Evolutionary conservation across 1,284 basidiomycete genomes (phyloP), one percentile per base, ranked within the genome.

Genomic region (Cystobasidiaceae sp.): DNA sequence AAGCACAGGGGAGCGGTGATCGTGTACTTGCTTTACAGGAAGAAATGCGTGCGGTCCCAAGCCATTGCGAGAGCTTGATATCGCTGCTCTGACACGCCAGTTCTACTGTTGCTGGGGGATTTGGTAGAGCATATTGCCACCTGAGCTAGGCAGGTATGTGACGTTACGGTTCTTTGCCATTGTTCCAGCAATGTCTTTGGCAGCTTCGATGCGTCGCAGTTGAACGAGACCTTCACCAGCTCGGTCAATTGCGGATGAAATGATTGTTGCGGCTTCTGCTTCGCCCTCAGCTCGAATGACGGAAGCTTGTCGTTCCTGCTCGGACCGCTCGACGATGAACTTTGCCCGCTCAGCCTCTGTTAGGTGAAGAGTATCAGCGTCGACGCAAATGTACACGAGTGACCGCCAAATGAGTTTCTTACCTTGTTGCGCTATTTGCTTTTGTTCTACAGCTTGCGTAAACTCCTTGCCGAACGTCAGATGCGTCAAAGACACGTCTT

Each of bases 201-300:
- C 89, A 44, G 96, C 91, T 80, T 99, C 96, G 74, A 99, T 98
- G 79, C 93, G 91, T 73, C 93, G 84, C 77, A 99, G 86, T 68
- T 92, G 88, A 62, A 99, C 85, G 78, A 97, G 91, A 39, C 91
- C 94, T 74, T 97, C 93, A 19, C 94, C 96, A 30, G 93, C 93
- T 80, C 88, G 90, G 74, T 90, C 88, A 75, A 97, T 79, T n/a
- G 96, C 91, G 68, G 82, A 83, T 15, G 91, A 94, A 75, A 99
- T 97, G 65, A 92, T 93, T 64, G 85, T 80, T 5, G 93, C 93
- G 8, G 94, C 96, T 80, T 98, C 93, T 3, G 94, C 94, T 80
- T 99, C 94, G 68, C 96, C 96, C 78, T 99, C 94, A 1, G 96
- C 93, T 63, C 96, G 86, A 70, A 99, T 97, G 69, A 99, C 93